Conservation (phyloP, 371 early-diverging fungal species). For the Mortierella sp. region DNA sequence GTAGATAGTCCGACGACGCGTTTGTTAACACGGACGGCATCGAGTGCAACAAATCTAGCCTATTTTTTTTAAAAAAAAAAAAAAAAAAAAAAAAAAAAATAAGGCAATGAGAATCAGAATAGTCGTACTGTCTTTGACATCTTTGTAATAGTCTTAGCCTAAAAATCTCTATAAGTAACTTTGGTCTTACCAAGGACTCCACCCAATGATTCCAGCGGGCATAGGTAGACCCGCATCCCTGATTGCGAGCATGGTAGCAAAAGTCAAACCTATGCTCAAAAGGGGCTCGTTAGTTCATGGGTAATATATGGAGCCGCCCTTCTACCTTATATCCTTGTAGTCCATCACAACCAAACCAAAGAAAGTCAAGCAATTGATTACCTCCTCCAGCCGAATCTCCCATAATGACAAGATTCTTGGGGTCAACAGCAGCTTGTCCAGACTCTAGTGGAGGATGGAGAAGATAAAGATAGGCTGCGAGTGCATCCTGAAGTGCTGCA, state of each 20-base stretch:
- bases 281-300: conserved; percentile 3
- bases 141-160: conserved; percentile 23
- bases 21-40: conserved; percentile 72
- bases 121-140: background rate
- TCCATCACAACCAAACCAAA: conserved; percentile 56
- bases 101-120: background rate
- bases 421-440: conserved; percentile 56
- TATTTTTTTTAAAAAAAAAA: conserved; percentile 6
- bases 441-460: conserved; percentile 64
- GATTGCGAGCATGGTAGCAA: conserved; percentile 60
- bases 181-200: conserved; percentile 44
- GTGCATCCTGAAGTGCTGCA: conserved; percentile 78
- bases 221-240: conserved; percentile 62
- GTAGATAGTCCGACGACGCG: conserved; percentile 67
- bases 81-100: conserved; percentile 12
- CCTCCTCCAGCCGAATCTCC: conserved; percentile 90
- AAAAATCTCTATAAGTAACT: background rate
- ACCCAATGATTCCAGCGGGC: conserved; percentile 60
- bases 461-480: conserved; percentile 75
- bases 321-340: conserved; percentile 31
- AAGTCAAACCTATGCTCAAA: conserved; percentile 41
- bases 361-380: conserved; percentile 10
- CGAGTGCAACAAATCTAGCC: conserved; percentile 71
- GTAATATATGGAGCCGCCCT: conserved; percentile 4
- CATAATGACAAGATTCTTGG: conserved; percentile 74